Evolutionary conservation across 2,329 filamentous ascomycete species (phyloP).

Genomic region (Cryphonectria nitschkei): DNA sequence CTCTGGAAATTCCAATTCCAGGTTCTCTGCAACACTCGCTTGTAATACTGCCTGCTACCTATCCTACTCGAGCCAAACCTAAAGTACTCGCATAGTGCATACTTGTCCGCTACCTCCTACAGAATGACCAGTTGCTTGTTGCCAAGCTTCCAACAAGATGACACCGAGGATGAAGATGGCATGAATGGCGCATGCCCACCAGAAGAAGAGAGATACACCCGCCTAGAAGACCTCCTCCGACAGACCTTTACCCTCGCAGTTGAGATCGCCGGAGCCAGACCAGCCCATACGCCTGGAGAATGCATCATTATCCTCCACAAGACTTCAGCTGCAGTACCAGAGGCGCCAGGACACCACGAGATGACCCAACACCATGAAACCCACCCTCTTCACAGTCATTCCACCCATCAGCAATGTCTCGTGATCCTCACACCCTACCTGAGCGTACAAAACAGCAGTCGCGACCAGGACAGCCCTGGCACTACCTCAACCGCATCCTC

Average conservation of each 20-base stretch:
- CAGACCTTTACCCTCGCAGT: conserved; percentile 21
- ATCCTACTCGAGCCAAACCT: background rate
- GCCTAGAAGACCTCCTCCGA: conserved; percentile 19
- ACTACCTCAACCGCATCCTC: conserved; percentile 4
- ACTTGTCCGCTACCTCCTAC: background rate
- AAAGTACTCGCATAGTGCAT: background rate
- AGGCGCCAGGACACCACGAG: background rate
- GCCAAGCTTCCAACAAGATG: background rate
- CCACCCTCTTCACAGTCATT: background rate
- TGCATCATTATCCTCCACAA: conserved; percentile 17
- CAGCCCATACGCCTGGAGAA: background rate
- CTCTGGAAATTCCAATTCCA: background rate
- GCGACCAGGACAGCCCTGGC: conserved; percentile 5
- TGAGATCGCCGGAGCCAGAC: conserved; percentile 14
- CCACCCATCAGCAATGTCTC: background rate
- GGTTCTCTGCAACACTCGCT: background rate
- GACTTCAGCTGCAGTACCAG: background rate
- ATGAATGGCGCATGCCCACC: background rate
- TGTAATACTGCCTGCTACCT: background rate
- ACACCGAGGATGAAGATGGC: background rate
- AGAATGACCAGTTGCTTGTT: background rate
- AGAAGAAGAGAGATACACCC: conserved; percentile 10
- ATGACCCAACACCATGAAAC: background rate
- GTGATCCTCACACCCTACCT: background rate
- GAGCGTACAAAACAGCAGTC: background rate